phyloP scores from a whole-genome alignment of 345 rosid genomes.

The Linum lewisii region DNA sequence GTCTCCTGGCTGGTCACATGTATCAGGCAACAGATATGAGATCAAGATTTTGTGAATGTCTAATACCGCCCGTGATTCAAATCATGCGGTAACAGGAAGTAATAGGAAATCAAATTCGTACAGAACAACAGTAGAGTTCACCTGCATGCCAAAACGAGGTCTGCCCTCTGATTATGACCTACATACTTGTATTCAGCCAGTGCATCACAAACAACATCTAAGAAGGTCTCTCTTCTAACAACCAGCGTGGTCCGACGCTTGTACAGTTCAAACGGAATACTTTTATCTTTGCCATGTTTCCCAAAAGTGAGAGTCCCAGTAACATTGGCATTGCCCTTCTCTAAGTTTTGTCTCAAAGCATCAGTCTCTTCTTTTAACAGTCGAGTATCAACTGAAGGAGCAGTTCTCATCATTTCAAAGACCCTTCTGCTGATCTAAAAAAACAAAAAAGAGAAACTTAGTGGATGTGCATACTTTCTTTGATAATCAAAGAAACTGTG shows the following conservation, averaged over 20 bases:
- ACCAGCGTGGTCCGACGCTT: conserved; percentile 77
- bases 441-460: conserved; percentile 8
- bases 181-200: conserved; percentile 86
- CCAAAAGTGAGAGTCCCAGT: conserved; percentile 18
- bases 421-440: conserved; percentile 81
- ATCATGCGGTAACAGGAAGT: not conserved
- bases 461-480: conserved; percentile 6
- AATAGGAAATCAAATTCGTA: not conserved
- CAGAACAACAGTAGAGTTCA: conserved; percentile 13
- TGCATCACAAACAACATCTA: conserved; percentile 72
- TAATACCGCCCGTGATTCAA: too few relatives aligned
- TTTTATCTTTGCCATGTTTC: conserved; percentile 29
- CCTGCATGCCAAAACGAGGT: conserved; percentile 97
- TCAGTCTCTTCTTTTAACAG: conserved; percentile 28
- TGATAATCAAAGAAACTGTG: not conserved
- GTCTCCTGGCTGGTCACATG: not conserved
- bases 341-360: conserved; percentile 23
- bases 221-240: conserved; percentile 59
- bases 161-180: conserved; percentile 93
- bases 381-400: conserved; percentile 27
- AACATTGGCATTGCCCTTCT: conserved; percentile 24
- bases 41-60: not conserved
- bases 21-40: not conserved
- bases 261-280: conserved; percentile 68
- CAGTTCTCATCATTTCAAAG: conserved; percentile 61